These are phyloP conservation scores for Circinella umbellata DNA, from an alignment of 371 early-diverging fungal species.

Conservation along the genomic window DNA sequence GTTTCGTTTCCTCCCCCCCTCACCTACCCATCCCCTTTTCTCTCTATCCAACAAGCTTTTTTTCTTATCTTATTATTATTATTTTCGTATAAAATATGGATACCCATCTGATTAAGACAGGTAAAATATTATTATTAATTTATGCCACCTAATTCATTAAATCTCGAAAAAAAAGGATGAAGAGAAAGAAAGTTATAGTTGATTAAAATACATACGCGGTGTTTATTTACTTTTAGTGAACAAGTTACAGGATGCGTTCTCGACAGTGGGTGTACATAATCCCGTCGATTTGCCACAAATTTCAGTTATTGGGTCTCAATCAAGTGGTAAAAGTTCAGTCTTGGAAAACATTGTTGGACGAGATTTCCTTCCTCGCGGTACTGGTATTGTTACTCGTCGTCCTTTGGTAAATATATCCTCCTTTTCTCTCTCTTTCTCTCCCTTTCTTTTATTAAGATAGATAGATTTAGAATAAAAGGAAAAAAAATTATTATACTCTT, in stretches of 20 bases:
- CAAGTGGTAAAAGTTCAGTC: conserved; percentile 98
- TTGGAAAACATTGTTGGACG: conserved; percentile 99
- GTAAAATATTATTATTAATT: conserved; percentile 10
- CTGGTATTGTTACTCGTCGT: conserved; percentile 95
- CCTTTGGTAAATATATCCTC: conserved; percentile 70
- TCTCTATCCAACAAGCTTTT: no score
- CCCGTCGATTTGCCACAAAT: conserved; percentile 99
- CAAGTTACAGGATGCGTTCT: conserved; percentile 96
- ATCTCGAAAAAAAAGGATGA: no score
- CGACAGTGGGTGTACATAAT: conserved; percentile 93
- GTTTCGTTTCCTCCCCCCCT: no score
- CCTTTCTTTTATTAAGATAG: no score
- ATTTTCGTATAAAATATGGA: conserved; percentile 18
- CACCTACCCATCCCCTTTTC: no score
- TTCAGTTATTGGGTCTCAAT: conserved; percentile 96
- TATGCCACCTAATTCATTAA: no score
- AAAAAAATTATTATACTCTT: no score
- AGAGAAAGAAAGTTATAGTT: no score
- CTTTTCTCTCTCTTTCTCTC: background rate
- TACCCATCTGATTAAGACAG: conserved; percentile 34
- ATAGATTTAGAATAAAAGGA: no score
- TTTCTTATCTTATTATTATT: no score
- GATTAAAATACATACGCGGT: background rate
- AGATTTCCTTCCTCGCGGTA: conserved; percentile 98
- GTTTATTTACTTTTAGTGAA: conserved; percentile 64